Conservation (phyloP, 1,284 basidiomycete species). For the Cerioporus squamosus region DNA sequence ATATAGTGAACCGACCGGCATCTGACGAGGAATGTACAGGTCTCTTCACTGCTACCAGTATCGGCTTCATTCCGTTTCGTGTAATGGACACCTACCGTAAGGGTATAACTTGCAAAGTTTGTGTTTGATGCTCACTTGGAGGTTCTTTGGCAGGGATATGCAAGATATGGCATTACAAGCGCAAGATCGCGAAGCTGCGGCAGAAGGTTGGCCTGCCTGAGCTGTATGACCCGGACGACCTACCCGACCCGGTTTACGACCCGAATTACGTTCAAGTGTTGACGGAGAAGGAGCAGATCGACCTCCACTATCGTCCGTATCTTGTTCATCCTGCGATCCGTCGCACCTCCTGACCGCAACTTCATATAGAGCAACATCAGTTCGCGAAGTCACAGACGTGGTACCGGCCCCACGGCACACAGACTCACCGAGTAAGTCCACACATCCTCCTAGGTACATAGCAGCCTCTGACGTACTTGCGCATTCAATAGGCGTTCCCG, state of each 20-base stretch:
- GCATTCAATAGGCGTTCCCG: constrained; percentile 69
- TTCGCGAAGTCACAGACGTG: constrained; percentile 79
- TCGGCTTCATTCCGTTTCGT: constrained; percentile 76
- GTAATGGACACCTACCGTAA: constrained; percentile 79
- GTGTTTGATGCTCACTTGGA: not conserved
- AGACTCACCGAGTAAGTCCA: constrained; percentile 70
- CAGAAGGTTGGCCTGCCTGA: constrained; percentile 64
- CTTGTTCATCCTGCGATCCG: not conserved
- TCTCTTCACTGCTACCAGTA: constrained; percentile 81
- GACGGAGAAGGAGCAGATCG: constrained; percentile 70
- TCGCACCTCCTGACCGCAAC: not conserved
- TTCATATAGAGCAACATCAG: constrained; percentile 60
- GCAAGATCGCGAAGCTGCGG: constrained; percentile 58
- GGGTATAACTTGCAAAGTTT: constrained; percentile 27
- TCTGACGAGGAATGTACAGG: constrained; percentile 40
- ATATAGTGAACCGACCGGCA: not conserved
- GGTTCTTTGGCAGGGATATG: constrained; percentile 53
- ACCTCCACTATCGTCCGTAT: constrained; percentile 67
- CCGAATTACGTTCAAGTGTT: constrained; percentile 79
- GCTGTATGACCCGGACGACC: constrained; percentile 74
- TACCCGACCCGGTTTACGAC: constrained; percentile 78
- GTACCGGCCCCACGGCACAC: constrained; percentile 88
- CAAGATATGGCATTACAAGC: constrained; percentile 78
- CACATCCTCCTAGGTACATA: constrained; percentile 7
- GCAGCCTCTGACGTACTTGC: not conserved